Evolutionary conservation across 106 monocot species (phyloP), one percentile per base, ranked within the genome.

Genomic region (Hemerocallis citrina): DNA sequence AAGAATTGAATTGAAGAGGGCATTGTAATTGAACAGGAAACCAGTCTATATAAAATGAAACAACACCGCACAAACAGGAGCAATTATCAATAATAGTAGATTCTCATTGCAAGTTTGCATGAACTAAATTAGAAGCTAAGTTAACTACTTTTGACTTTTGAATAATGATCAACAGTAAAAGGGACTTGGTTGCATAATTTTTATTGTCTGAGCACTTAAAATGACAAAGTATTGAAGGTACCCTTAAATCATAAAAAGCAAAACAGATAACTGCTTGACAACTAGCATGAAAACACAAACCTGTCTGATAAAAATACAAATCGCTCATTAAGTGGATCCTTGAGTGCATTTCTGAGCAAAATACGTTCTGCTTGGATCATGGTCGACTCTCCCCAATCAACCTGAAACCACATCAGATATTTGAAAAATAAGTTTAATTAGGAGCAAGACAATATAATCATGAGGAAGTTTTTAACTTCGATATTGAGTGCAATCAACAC

Each of bases 301-400:
- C 96, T 99, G 65, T 99, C 98, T 34, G 98, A 99, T 2, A 88
- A 46, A 65, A 99, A 92, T 77, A 83, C 66, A 78, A 99, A 99
- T 50, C 88, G 78, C 41, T 80, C 61, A 41, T 99, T 99, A n/a
- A 63, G 38, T 25, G 85, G 47, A 75, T 99, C 88, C 62, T 64
- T 47, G 37, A 99, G 80, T 47, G 98, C 92, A 63, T 75, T 73
- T 65, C 34, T 73, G 23, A 98, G 84, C 72, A 98, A 68, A 61
- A 99, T 76, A 19, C 82, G 98, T 75, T 99, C 98, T 31, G 98
- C 98, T 74, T 82, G 54, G 69, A 99, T 74, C 98, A 99, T 99
- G 74, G 85, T 99, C 49, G 98, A 70, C 62, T 88, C 87, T 36
- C 98, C 98, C 98, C 98, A 99, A 25, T 99, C 98, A 24, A 99